Evolutionary conservation across 2,329 filamentous ascomycete genomes (phyloP).

Genomic region (Penicillium sp.): DNA sequence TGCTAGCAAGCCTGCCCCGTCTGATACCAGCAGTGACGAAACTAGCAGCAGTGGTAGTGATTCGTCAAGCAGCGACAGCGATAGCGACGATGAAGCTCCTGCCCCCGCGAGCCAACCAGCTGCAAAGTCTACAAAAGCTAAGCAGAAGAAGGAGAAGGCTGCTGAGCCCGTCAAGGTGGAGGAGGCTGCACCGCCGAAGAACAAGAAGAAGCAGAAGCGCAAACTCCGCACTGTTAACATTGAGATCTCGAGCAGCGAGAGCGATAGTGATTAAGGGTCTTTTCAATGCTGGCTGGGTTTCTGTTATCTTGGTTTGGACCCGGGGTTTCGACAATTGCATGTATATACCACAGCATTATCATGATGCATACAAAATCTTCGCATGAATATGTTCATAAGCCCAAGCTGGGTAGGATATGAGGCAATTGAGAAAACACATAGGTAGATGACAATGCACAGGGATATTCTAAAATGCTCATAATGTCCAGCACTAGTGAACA

Average conservation of each 20-base stretch:
- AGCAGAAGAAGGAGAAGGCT: slow-evolving; percentile 10
- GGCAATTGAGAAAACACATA: no score
- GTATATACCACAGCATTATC: slow-evolving; percentile 13
- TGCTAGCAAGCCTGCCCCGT: slow-evolving; percentile 3
- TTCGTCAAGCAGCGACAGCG: slow-evolving; percentile 17
- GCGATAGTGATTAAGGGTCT: slow-evolving; percentile 20
- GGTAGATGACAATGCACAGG: no score
- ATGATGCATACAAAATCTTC: neutral
- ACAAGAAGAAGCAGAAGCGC: slow-evolving; percentile 26
- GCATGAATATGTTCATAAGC: no score
- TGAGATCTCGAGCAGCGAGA: slow-evolving; percentile 26
- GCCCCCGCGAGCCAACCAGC: slow-evolving; percentile 5
- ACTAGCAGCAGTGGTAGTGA: slow-evolving; percentile 20
- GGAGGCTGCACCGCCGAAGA: slow-evolving; percentile 11
- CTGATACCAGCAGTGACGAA: slow-evolving; percentile 15
- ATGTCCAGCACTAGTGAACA: no score
- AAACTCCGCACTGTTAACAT: slow-evolving; percentile 21
- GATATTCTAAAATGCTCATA: no score
- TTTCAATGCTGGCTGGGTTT: neutral
- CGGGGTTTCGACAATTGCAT: slow-evolving; percentile 11
- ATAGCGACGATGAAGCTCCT: slow-evolving; percentile 14
- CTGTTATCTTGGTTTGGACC: neutral
- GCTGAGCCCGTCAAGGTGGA: neutral
- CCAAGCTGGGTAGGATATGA: no score
- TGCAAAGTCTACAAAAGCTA: slow-evolving; percentile 4